A percentile compares a stretch with the other conserved stretches of the same genome.
phyloP scores from a whole-genome alignment of 306 rosid species.

The Fagus sylvatica region DNA sequence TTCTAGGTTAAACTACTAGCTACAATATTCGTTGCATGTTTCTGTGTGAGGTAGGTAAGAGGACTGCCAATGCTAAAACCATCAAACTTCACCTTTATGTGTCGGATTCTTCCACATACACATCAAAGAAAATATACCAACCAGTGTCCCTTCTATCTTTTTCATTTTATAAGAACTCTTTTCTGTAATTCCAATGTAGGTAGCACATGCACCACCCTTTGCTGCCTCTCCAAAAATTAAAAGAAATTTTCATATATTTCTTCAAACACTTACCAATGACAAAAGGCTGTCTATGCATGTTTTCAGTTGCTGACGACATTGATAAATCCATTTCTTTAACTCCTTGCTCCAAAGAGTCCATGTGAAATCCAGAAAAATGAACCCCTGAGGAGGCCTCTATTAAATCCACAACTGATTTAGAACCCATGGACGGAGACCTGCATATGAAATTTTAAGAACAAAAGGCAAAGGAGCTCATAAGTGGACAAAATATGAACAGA shows the following conservation, averaged over 20 bases:
- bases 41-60: background rate
- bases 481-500: background rate
- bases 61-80: background rate
- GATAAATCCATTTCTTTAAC: constrained; percentile 43
- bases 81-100: constrained; percentile 3
- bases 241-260: background rate
- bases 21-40: background rate
- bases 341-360: constrained; percentile 61
- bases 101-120: background rate
- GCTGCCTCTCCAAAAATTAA: background rate
- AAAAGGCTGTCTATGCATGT: constrained; percentile 73
- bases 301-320: constrained; percentile 57
- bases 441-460: constrained; percentile 15
- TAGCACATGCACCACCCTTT: background rate
- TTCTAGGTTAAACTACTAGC: background rate
- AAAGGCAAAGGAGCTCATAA: background rate
- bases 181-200: background rate
- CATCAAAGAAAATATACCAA: background rate
- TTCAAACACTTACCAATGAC: constrained; percentile 68
- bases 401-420: constrained; percentile 71
- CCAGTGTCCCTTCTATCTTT: background rate
- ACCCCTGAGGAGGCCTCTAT: constrained; percentile 92
- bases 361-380: constrained; percentile 89
- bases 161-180: background rate
- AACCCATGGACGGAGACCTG: constrained; percentile 58